A percentile compares a stretch with the other conserved stretches of the same genome.
Evolutionary conservation across 257 asterid genomes (phyloP).

Genomic region (Eucommia ulmoides): DNA sequence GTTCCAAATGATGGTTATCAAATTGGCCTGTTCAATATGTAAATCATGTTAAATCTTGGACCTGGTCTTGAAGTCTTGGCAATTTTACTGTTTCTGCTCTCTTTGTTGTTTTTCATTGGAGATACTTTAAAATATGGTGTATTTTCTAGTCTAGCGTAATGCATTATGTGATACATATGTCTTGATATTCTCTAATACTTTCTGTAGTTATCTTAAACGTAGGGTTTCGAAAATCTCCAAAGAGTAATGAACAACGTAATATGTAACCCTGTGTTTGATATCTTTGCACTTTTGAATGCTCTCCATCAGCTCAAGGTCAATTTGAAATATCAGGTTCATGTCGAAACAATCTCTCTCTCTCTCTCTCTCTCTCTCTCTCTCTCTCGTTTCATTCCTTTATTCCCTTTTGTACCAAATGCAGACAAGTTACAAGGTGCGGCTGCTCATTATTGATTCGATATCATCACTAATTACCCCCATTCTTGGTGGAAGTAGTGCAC

Average conservation of each 20-base stretch:
- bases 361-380: constrained; percentile 1
- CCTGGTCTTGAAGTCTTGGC: neutral
- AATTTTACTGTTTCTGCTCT: neutral
- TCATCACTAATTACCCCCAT: constrained; percentile 78
- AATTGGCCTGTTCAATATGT: no score
- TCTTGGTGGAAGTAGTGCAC: constrained; percentile 68
- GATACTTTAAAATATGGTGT: no score
- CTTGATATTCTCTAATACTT: constrained; percentile 3
- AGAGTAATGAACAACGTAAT: constrained; percentile 48
- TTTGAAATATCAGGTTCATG: constrained; percentile 49
- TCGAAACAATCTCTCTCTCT: neutral
- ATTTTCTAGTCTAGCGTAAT: no score
- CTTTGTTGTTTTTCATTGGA: neutral
- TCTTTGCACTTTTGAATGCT: constrained; percentile 58
- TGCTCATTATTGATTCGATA: constrained; percentile 74
- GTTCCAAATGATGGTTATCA: no score
- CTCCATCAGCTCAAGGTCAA: constrained; percentile 42
- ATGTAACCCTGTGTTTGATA: constrained; percentile 54
- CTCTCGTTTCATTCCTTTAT: neutral
- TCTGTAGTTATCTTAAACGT: constrained; percentile 7
- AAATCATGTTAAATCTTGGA: neutral
- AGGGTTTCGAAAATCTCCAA: constrained; percentile 31
- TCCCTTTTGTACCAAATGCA: constrained; percentile 15
- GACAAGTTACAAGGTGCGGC: constrained; percentile 30
- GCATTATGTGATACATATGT: no score